A percentile compares a stretch with the other conserved stretches of the same genome.
phyloP scores from a whole-genome alignment of 805 yeast genomes.

The Lipomyces kockii region DNA sequence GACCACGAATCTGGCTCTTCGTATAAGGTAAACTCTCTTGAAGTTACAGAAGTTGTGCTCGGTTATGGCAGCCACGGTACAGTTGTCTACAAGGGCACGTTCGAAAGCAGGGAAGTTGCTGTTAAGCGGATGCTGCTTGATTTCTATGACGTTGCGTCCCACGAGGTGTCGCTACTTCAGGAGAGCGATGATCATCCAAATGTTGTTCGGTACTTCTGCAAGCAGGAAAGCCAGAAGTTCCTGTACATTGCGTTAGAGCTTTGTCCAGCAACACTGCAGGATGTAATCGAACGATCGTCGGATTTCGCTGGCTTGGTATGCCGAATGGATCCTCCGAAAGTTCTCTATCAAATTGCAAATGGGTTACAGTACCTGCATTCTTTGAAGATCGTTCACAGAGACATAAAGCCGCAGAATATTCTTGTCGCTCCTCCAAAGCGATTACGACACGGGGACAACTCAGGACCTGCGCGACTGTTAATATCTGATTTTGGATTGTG shows the following conservation, averaged over 20 bases:
- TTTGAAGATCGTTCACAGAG: constrained; percentile 90
- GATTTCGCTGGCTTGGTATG: constrained; percentile 49
- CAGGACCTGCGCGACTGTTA: constrained; percentile 64
- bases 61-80: constrained; percentile 97
- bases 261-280: constrained; percentile 88
- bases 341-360: constrained; percentile 74
- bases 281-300: constrained; percentile 63
- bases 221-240: constrained; percentile 87
- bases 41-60: constrained; percentile 71
- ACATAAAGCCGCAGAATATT: constrained; percentile 92
- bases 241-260: constrained; percentile 90
- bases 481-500: constrained; percentile 97
- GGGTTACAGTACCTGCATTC: constrained; percentile 89
- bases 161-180: constrained; percentile 82
- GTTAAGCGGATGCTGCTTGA: constrained; percentile 92
- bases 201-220: constrained; percentile 89
- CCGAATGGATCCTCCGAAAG: constrained; percentile 56
- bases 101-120: constrained; percentile 93
- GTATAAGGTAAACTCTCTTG: constrained; percentile 44
- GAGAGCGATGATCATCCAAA: constrained; percentile 98
- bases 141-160: constrained; percentile 91
- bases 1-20: neutral
- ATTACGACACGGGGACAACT: constrained; percentile 12
- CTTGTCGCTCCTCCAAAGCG: constrained; percentile 72
- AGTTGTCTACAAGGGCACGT: constrained; percentile 85